phyloP scores from a whole-genome alignment of 768 basidiomycete genomes.

The Tephrocybe sp. region DNA sequence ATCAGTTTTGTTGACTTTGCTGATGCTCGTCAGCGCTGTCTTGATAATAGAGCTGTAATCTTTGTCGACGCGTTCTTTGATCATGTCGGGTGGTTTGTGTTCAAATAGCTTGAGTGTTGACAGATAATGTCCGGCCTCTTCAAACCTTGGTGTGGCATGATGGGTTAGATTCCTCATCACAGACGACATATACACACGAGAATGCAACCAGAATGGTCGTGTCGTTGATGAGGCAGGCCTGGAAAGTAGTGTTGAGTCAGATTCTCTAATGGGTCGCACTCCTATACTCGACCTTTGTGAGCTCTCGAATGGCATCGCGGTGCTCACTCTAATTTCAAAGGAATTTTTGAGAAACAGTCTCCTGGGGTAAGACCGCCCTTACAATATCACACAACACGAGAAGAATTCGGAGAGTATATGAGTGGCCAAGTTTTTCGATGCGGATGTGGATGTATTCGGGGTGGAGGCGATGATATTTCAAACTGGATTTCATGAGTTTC shows the following conservation, averaged over 20 bases:
- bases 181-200: slow-evolving; percentile 50
- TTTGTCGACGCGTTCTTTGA: slow-evolving; percentile 93
- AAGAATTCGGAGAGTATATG: slow-evolving; percentile 81
- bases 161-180: not conserved
- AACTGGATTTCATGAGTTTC: slow-evolving; percentile 37
- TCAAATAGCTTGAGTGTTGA: slow-evolving; percentile 91
- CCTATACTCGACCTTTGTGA: slow-evolving; percentile 68
- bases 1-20: slow-evolving; percentile 96
- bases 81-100: slow-evolving; percentile 87
- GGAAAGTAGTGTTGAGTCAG: slow-evolving; percentile 6
- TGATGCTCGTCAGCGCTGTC: slow-evolving; percentile 81
- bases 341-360: not conserved
- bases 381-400: slow-evolving; percentile 92
- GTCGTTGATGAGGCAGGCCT: slow-evolving; percentile 89
- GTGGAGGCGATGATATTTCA: slow-evolving; percentile 94
- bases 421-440: slow-evolving; percentile 79
- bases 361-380: slow-evolving; percentile 27
- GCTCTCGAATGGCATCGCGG: slow-evolving; percentile 84
- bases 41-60: slow-evolving; percentile 82
- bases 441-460: slow-evolving; percentile 95
- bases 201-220: slow-evolving; percentile 92
- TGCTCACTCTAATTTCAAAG: slow-evolving; percentile 69
- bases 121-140: slow-evolving; percentile 92
- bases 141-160: slow-evolving; percentile 47
- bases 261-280: not conserved